phyloP scores from a whole-genome alignment of 106 monocot species.

The Allium sativum region DNA sequence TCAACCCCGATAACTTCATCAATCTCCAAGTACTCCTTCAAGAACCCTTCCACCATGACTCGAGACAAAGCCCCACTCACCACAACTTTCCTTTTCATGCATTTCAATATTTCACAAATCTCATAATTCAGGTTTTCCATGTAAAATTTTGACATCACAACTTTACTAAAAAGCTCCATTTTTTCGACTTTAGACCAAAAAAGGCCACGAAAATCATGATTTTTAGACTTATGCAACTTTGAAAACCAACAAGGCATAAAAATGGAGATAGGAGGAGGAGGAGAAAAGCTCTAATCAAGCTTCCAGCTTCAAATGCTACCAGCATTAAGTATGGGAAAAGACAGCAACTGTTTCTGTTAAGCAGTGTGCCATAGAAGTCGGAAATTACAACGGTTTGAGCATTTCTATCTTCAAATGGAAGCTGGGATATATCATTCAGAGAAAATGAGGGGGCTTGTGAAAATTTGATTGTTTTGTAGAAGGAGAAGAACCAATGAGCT shows the following conservation, averaged over 20 bases:
- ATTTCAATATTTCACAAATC: conserved; percentile 20
- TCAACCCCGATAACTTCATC: conserved; percentile 34
- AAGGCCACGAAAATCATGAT: conserved; percentile 64
- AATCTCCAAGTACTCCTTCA: conserved; percentile 43
- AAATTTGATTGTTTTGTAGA: neutral
- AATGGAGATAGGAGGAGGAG: conserved; percentile 48
- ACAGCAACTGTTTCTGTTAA: conserved; percentile 15
- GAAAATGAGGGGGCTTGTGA: neutral
- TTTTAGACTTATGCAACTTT: conserved; percentile 14
- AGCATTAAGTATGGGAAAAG: conserved; percentile 86
- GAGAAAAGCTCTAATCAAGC: conserved; percentile 41
- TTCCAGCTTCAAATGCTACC: conserved; percentile 67
- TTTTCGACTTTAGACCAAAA: conserved; percentile 36
- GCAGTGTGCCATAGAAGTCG: conserved; percentile 43
- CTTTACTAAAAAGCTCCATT: conserved; percentile 32
- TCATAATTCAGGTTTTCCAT: conserved; percentile 42
- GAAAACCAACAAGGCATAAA: conserved; percentile 23
- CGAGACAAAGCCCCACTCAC: conserved; percentile 37
- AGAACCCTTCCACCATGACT: conserved; percentile 63
- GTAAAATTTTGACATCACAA: conserved; percentile 69
- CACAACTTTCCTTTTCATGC: conserved; percentile 19
- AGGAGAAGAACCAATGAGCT: neutral
- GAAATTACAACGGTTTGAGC: neutral
- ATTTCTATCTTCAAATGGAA: neutral
- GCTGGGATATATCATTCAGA: neutral